A percentile compares a stretch with the other conserved stretches of the same genome.
Conservation (phyloP, 2,329 filamentous ascomycete species). For the Pestalotiopsis sp. region DNA sequence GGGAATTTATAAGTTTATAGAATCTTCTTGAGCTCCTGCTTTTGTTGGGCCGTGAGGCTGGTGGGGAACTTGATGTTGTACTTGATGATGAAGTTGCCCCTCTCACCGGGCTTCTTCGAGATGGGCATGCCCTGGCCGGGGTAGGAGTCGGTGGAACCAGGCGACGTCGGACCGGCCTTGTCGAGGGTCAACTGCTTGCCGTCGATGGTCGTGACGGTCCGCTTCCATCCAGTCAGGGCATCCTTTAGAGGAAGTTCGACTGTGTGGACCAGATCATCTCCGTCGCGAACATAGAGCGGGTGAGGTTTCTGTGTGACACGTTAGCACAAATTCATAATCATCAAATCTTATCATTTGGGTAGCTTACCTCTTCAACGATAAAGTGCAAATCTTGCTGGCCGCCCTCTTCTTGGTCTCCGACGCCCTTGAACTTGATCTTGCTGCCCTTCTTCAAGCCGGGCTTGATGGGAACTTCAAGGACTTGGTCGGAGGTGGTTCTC, state of each 20-base stretch:
- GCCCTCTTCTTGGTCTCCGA: constrained; percentile 97
- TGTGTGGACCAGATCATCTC: constrained; percentile 80
- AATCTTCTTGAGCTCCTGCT: constrained; percentile 78
- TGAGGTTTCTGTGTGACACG: constrained; percentile 73
- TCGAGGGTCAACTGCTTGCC: constrained; percentile 81
- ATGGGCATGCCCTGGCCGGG: constrained; percentile 92
- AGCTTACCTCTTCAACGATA: constrained; percentile 87
- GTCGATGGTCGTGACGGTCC: constrained; percentile 92
- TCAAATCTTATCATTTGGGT: not conserved
- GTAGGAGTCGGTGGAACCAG: constrained; percentile 79
- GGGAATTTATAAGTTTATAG: constrained; percentile 52
- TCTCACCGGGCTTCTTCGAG: constrained; percentile 81
- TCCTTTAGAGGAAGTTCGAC: constrained; percentile 89
- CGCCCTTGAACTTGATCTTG: constrained; percentile 97
- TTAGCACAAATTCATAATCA: constrained; percentile 36
- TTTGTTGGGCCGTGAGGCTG: constrained; percentile 75
- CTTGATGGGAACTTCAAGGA: constrained; percentile 94
- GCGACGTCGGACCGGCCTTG: constrained; percentile 82
- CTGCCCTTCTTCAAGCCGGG: constrained; percentile 93
- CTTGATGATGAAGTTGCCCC: constrained; percentile 86
- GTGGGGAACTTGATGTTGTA: constrained; percentile 94
- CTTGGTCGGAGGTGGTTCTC: constrained; percentile 83
- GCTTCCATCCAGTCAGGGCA: constrained; percentile 89
- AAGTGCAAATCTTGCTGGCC: constrained; percentile 96
- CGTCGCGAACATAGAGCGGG: constrained; percentile 80